A percentile compares a stretch with the other conserved stretches of the same genome.
Evolutionary conservation across 345 rosid genomes (phyloP).

Genomic region (Eucalyptus curtisii): DNA sequence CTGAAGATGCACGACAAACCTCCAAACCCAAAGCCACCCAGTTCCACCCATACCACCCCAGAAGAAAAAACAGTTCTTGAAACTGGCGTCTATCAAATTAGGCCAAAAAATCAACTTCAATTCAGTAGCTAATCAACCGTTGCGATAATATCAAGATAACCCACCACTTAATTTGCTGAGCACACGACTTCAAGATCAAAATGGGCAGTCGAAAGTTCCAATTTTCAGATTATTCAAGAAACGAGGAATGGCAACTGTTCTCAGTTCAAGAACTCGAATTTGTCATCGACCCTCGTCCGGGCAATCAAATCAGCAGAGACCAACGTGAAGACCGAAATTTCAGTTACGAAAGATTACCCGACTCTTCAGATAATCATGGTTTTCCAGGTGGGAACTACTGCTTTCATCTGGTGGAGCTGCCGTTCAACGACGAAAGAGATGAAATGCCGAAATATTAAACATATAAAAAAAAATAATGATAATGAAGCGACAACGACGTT

Average conservation of each 20-base stretch:
- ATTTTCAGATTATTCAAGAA: neutral
- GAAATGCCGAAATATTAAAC: neutral
- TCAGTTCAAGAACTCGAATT: neutral
- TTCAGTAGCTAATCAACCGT: neutral
- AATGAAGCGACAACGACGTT: neutral
- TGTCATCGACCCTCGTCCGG: neutral
- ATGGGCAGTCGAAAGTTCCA: neutral
- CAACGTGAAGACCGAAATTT: neutral
- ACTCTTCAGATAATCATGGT: neutral
- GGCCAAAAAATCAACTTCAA: neutral
- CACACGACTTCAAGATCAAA: neutral
- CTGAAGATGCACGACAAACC: slow-evolving; percentile 33
- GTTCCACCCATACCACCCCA: slow-evolving; percentile 5
- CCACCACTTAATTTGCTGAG: neutral
- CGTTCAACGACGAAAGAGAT: neutral
- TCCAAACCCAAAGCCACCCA: slow-evolving; percentile 23
- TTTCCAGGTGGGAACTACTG: too few species aligned
- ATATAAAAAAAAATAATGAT: neutral
- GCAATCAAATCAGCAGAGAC: neutral
- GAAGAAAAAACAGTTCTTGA: neutral
- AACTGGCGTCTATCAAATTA: neutral
- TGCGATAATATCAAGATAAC: neutral
- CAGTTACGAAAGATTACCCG: neutral
- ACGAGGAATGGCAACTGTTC: neutral
- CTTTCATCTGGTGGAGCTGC: neutral